Evolutionary conservation across 345 rosid genomes (phyloP), one percentile per base, ranked within the genome.

Genomic region (Lenwebbia sp.): DNA sequence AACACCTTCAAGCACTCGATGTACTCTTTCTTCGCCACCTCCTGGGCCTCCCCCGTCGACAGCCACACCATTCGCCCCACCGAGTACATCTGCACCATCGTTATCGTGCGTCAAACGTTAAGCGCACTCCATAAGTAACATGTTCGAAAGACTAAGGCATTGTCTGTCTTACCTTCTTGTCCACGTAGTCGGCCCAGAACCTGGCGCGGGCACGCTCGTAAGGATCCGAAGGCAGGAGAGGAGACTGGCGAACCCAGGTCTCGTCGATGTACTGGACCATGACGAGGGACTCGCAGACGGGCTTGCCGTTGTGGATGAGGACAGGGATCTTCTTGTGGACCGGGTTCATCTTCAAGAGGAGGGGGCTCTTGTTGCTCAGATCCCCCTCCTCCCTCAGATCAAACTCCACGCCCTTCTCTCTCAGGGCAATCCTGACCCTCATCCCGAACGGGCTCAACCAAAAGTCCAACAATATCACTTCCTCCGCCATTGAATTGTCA

Each of bases 391-490:
- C 89, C 50, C 53, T 83, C 52, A 3, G 15, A 37, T 88, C 86
- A 22, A 51, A 85, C 33, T 83, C 54, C 10, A 88, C 37, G 14
- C 89, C 89, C 52, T 85, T 85, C 78, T 85, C 87, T 10, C 82
- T 57, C 21, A 83, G 83, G 56, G 89, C 89, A 37, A 85, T 85
- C 51, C 57, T 85, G 76, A 57, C 87, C 57, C 89, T 82, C 83
- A 82, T 85, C 47, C 83, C 89, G 30, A 83, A 88, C 12, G 87
- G 44, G 85, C 87, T 88, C 15, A 57, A 41, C 89, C 89, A 88
- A 57, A 82, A 85, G 83, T 88, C 85, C 19, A 88, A 44, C 62
- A 85, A 54, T 5, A 85, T 65, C 41, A 88, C 85, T 82, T 53
- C 62, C 30, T 88, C 85, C 6, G 74, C 84, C 85, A 85, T 88